Evolutionary conservation across 106 monocot species (phyloP).

Genomic region (Dendrobium huoshanense): DNA sequence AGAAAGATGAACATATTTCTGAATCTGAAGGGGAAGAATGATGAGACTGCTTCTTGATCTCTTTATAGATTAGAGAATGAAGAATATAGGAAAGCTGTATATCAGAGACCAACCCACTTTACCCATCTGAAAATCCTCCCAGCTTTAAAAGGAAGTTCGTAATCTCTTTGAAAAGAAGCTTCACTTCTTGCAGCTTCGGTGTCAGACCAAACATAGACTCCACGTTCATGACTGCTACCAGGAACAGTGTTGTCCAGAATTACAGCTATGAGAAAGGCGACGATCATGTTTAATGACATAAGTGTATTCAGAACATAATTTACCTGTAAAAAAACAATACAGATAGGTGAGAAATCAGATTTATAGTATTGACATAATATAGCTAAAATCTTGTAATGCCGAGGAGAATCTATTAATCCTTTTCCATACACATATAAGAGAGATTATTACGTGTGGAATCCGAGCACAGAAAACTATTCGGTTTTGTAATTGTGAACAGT

Average conservation of each 20-base stretch:
- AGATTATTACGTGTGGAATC: too few relatives aligned
- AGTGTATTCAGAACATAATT: conserved; percentile 84
- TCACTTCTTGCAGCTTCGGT: conserved; percentile 55
- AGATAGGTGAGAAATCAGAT: background rate
- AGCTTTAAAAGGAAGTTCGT: conserved; percentile 62
- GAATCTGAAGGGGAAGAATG: background rate
- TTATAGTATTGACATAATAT: background rate
- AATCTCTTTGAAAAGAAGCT: conserved; percentile 49
- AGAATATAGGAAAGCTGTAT: background rate
- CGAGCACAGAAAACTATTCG: too few relatives aligned
- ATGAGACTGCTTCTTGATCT: background rate
- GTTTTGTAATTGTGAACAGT: too few relatives aligned
- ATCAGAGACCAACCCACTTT: conserved; percentile 86
- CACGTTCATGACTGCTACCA: conserved; percentile 71
- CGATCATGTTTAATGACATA: conserved; percentile 77
- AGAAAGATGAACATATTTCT: background rate
- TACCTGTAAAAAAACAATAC: conserved; percentile 30
- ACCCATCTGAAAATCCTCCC: conserved; percentile 75
- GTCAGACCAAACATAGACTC: conserved; percentile 87
- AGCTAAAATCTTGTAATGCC: too few relatives aligned
- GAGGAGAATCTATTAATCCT: too few relatives aligned
- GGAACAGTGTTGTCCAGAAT: conserved; percentile 94
- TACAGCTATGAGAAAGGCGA: conserved; percentile 70
- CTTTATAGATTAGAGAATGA: background rate
- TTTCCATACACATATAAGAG: too few relatives aligned